These are phyloP conservation scores for Penicillium odoratum DNA, from an alignment of 495 filamentous ascomycete species.

Conservation along the genomic window DNA sequence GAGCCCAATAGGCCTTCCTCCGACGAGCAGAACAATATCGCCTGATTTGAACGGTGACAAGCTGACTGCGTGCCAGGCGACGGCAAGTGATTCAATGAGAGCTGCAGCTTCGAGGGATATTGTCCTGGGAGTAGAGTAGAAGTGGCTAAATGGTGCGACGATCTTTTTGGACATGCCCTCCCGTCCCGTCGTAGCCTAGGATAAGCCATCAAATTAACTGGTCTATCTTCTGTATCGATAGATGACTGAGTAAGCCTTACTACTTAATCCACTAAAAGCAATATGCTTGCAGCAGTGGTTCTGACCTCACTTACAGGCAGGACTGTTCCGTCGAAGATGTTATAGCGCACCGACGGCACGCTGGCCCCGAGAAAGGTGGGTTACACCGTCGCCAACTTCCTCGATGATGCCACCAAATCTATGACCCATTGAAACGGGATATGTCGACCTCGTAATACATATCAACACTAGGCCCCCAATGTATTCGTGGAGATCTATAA, in stretches of 20 bases:
- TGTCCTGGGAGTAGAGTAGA: too few species aligned
- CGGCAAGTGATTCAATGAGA: constrained; percentile 52
- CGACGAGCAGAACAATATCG: constrained; percentile 51
- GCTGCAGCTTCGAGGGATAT: too few species aligned
- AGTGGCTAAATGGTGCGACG: too few species aligned
- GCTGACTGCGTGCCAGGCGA: constrained; percentile 63
- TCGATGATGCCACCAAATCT: constrained; percentile 60
- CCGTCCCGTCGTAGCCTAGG: constrained; percentile 29
- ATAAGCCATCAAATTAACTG: not conserved
- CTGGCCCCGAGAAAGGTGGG: constrained; percentile 50
- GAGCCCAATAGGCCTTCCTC: constrained; percentile 63
- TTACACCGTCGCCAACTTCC: constrained; percentile 56
- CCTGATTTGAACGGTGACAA: constrained; percentile 46
- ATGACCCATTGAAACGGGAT: constrained; percentile 60
- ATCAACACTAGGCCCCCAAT: constrained; percentile 52
- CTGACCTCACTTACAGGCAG: constrained; percentile 50
- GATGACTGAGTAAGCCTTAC: constrained; percentile 16
- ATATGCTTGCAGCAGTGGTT: constrained; percentile 60
- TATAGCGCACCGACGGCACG: constrained; percentile 58
- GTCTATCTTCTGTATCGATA: not conserved
- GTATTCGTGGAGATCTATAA: constrained; percentile 21
- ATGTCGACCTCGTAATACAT: constrained; percentile 51
- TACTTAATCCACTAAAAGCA: constrained; percentile 61
- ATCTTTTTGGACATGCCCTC: constrained; percentile 20
- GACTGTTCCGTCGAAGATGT: constrained; percentile 58